phyloP scores from a whole-genome alignment of 1,139 yeast species.

The Saccharomyces hybrid region DNA sequence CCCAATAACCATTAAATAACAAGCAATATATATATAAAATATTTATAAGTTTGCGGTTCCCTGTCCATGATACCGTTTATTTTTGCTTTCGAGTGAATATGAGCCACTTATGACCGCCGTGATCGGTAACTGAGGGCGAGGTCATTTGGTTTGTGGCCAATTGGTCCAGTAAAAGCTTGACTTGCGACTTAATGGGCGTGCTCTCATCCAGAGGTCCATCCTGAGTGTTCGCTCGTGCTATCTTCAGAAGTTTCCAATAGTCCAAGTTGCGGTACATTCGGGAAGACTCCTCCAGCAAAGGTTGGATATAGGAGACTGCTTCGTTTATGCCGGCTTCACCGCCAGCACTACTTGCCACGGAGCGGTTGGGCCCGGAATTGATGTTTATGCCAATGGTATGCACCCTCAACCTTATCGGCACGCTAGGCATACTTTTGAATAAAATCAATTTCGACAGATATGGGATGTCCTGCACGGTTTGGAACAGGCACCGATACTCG shows the following conservation, averaged over 20 bases:
- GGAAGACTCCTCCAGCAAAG: conserved; percentile 19
- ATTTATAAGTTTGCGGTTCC: background rate
- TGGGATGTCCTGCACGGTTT: background rate
- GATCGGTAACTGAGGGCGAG: conserved; percentile 8
- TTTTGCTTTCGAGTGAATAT: conserved; percentile 7
- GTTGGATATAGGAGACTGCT: conserved; percentile 11
- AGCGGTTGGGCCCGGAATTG: background rate
- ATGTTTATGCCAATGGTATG: background rate
- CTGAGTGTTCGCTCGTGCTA: conserved; percentile 14
- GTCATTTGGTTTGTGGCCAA: conserved; percentile 13
- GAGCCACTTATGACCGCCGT: conserved; percentile 11
- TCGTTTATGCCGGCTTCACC: background rate
- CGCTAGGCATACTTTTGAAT: conserved; percentile 1
- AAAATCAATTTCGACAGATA: conserved; percentile 2
- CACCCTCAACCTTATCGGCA: background rate
- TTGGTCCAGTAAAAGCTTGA: conserved; percentile 8
- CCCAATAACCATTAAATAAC: background rate
- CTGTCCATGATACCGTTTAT: background rate
- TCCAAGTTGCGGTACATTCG: conserved; percentile 17
- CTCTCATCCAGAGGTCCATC: conserved; percentile 3
- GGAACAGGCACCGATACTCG: background rate
- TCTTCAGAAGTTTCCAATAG: conserved; percentile 21
- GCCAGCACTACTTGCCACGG: background rate
- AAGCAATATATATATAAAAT: background rate
- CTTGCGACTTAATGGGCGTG: background rate